Conservation (phyloP, 2,329 filamentous ascomycete genomes). For the Fusarium floridanum region DNA sequence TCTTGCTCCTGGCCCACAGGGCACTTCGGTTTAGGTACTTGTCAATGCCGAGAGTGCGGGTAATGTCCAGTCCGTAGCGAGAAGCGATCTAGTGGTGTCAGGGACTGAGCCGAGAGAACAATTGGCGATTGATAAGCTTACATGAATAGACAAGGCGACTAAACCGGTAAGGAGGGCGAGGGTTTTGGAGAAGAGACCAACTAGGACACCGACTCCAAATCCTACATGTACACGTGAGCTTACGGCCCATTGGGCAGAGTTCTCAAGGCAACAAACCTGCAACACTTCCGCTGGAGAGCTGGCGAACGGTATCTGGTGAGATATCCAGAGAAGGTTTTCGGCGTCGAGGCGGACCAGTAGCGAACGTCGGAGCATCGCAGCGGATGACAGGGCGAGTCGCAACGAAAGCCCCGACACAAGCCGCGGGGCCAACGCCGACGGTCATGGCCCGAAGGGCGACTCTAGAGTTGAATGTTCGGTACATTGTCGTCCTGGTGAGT, state of each 20-base stretch:
- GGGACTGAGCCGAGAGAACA: background rate
- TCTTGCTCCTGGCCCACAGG: constrained; percentile 64
- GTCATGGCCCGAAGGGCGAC: constrained; percentile 43
- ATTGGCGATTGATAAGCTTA: constrained; percentile 52
- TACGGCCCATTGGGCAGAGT: background rate
- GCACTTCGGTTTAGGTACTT: constrained; percentile 54
- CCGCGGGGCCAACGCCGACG: constrained; percentile 45
- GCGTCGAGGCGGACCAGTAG: constrained; percentile 26
- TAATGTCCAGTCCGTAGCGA: constrained; percentile 58
- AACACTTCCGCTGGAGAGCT: constrained; percentile 69
- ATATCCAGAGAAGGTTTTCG: constrained; percentile 34
- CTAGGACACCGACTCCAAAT: constrained; percentile 72
- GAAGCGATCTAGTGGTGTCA: constrained; percentile 56
- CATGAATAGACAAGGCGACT: constrained; percentile 73
- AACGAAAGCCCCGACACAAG: constrained; percentile 45
- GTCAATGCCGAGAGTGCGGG: constrained; percentile 53
- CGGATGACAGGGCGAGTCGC: constrained; percentile 44
- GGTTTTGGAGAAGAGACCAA: constrained; percentile 78
- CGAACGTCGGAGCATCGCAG: constrained; percentile 47
- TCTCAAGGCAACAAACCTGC: constrained; percentile 54
- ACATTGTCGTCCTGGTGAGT: constrained; percentile 30
- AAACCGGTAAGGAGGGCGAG: constrained; percentile 76
- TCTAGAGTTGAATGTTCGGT: constrained; percentile 38
- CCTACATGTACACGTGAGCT: constrained; percentile 57
- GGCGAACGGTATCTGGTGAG: constrained; percentile 55